phyloP scores from a whole-genome alignment of 176 grass and related monocot genomes.

The Oryza meyeriana region DNA sequence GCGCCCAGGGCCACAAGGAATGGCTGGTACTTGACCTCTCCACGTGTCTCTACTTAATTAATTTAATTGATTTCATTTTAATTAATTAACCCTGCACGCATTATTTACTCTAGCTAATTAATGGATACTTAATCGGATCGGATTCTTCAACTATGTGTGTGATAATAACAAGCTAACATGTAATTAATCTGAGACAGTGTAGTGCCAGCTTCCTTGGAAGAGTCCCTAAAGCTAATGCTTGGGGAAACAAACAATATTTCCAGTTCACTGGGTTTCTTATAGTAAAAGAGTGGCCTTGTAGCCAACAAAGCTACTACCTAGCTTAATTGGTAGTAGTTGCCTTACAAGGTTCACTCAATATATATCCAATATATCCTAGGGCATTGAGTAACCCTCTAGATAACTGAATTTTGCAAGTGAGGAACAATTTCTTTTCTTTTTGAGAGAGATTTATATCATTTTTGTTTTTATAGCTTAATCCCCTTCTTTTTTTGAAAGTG shows the following conservation, averaged over 20 bases:
- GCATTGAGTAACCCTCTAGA: slow-evolving; percentile 25
- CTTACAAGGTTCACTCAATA: slow-evolving; percentile 43
- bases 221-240: slow-evolving; percentile 24
- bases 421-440: not conserved
- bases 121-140: not conserved
- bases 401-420: not conserved
- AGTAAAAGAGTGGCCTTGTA: slow-evolving; percentile 39
- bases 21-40: slow-evolving; percentile 39
- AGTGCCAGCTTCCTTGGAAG: slow-evolving; percentile 27
- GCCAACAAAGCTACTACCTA: slow-evolving; percentile 4
- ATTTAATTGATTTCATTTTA: not conserved
- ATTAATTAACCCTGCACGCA: not conserved
- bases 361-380: not conserved
- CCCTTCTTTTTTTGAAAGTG: not conserved
- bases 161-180: not conserved
- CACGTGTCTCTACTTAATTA: not conserved
- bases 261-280: slow-evolving; percentile 20
- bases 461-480: not conserved
- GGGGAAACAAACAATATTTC: not conserved
- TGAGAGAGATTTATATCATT: not conserved
- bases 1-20: slow-evolving; percentile 70
- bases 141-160: not conserved
- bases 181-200: not conserved
- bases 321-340: slow-evolving; percentile 27
- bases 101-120: not conserved